Conservation (phyloP, 805 yeast genomes). For the Saturnispora gosingensis region DNA sequence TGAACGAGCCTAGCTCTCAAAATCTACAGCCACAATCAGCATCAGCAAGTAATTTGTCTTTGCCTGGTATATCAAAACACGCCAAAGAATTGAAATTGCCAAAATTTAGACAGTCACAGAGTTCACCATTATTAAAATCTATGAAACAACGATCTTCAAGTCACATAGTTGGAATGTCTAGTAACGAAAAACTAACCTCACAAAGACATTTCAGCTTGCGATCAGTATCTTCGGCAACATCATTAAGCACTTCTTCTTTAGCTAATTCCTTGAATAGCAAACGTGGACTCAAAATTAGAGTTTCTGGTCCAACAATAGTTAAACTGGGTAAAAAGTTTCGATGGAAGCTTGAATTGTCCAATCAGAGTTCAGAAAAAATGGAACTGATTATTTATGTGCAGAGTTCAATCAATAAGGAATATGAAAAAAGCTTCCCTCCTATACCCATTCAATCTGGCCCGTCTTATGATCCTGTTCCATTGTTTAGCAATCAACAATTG, state of each 20-base stretch:
- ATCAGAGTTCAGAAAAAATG: slow-evolving; percentile 42
- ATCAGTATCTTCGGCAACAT: slow-evolving; percentile 17
- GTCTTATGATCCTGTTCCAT: slow-evolving; percentile 21
- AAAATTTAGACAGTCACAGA: slow-evolving; percentile 3
- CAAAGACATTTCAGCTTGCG: slow-evolving; percentile 10
- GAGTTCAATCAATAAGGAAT: slow-evolving; percentile 26
- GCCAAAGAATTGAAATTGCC: not conserved
- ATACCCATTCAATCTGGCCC: slow-evolving; percentile 24
- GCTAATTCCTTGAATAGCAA: slow-evolving; percentile 3
- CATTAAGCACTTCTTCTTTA: slow-evolving; percentile 11
- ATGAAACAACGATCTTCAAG: slow-evolving; percentile 3
- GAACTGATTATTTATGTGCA: slow-evolving; percentile 44
- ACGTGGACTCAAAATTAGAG: slow-evolving; percentile 39
- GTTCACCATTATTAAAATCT: slow-evolving; percentile 2
- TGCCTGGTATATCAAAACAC: not conserved
- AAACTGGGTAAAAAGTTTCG: slow-evolving; percentile 49
- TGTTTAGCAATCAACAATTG: slow-evolving; percentile 23
- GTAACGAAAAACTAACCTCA: not conserved
- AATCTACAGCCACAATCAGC: slow-evolving; percentile 2
- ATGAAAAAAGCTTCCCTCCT: slow-evolving; percentile 30
- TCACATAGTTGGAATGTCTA: not conserved
- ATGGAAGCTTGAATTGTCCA: slow-evolving; percentile 61
- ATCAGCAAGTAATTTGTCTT: slow-evolving; percentile 1
- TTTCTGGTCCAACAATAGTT: slow-evolving; percentile 54
- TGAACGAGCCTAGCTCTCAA: slow-evolving; percentile 10